These are phyloP conservation scores for Zoysia japonica DNA, from an alignment of 176 grass and related monocot species.

Conservation along the genomic window DNA sequence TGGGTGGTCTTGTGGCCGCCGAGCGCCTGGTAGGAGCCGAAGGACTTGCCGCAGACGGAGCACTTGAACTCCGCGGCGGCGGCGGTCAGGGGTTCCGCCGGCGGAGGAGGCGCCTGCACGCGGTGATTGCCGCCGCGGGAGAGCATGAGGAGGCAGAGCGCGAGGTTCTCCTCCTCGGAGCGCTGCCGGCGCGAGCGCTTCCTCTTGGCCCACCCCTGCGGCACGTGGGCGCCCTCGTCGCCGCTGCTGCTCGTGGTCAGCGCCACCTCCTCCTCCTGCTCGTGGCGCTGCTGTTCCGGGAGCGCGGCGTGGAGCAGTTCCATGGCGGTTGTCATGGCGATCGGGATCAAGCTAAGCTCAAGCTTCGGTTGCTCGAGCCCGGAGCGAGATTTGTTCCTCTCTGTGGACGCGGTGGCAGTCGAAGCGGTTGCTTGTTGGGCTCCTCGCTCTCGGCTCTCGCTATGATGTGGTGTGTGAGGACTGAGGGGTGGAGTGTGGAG, in stretches of 20 bases:
- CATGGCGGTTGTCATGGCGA: constrained; percentile 46
- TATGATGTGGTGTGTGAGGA: constrained; percentile 22
- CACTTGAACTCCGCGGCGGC: constrained; percentile 64
- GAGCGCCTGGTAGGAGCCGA: constrained; percentile 89
- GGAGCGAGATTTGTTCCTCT: neutral
- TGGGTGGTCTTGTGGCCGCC: constrained; percentile 98
- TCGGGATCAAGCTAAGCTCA: neutral
- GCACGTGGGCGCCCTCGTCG: constrained; percentile 54
- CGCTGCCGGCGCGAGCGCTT: constrained; percentile 77
- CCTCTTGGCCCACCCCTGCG: constrained; percentile 79
- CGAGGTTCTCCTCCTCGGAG: constrained; percentile 90
- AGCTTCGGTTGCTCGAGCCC: neutral
- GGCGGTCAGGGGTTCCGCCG: neutral
- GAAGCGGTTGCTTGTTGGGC: constrained; percentile 32
- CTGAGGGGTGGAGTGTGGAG: constrained; percentile 33
- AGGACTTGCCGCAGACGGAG: constrained; percentile 87
- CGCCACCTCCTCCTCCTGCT: constrained; percentile 5
- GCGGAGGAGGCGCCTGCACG: constrained; percentile 43
- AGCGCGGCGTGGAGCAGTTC: constrained; percentile 53
- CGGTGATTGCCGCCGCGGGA: constrained; percentile 52
- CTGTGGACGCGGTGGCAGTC: neutral
- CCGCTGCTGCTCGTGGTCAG: constrained; percentile 45
- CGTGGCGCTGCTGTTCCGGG: constrained; percentile 13
- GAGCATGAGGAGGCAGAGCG: constrained; percentile 94
- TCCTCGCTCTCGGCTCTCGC: neutral